Evolutionary conservation across 2,329 filamentous ascomycete species (phyloP).

Genomic region (Didymella segeticola): DNA sequence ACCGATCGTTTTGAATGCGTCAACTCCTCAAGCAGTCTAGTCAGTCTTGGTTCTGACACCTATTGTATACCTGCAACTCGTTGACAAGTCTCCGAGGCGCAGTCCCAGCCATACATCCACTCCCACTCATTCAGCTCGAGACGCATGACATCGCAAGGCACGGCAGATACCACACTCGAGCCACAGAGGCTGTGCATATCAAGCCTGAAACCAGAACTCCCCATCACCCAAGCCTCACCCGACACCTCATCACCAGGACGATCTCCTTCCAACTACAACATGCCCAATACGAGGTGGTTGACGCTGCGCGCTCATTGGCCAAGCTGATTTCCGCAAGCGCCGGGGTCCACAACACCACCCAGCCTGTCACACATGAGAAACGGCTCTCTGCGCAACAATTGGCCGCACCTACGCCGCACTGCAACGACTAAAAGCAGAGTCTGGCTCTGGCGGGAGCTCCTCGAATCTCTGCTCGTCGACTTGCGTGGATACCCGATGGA

Average conservation of each 20-base stretch:
- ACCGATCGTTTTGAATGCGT: too few relatives aligned
- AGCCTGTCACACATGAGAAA: constrained; percentile 36
- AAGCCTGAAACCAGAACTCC: not conserved
- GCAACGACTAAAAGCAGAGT: constrained; percentile 34
- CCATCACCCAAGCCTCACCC: constrained; percentile 18
- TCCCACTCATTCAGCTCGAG: not conserved
- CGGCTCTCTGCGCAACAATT: constrained; percentile 34
- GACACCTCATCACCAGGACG: constrained; percentile 13
- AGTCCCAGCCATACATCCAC: constrained; percentile 12
- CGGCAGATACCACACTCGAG: constrained; percentile 5
- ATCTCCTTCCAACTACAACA: constrained; percentile 14
- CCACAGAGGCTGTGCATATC: constrained; percentile 24
- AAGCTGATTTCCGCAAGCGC: constrained; percentile 35
- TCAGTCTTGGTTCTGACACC: constrained; percentile 1
- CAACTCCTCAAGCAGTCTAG: not conserved
- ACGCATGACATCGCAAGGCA: constrained; percentile 9
- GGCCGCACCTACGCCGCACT: constrained; percentile 42
- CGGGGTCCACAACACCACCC: constrained; percentile 20
- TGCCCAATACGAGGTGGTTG: constrained; percentile 19
- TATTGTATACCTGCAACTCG: constrained; percentile 1
- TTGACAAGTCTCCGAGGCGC: constrained; percentile 5
- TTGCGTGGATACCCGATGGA: constrained; percentile 29
- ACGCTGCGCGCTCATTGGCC: constrained; percentile 33
- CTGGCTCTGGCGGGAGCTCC: constrained; percentile 38
- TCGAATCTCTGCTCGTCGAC: constrained; percentile 36